Base-by-base conservation (phyloP, 306 rosid species). In the Glycyrrhiza uralensis region DNA sequence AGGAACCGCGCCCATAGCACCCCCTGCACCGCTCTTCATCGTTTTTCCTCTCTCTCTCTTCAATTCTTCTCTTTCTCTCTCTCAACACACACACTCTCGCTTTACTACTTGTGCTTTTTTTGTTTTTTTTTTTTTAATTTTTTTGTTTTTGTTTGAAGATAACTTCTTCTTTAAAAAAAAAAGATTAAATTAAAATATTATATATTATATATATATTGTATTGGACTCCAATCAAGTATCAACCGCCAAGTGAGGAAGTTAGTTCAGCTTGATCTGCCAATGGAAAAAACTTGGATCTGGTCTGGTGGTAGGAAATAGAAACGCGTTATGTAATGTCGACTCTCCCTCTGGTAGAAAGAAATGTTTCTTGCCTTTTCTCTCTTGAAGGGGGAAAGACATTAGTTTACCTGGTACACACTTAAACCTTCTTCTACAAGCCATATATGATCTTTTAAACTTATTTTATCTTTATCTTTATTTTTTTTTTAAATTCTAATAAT, bases 21-120 rank as follows among this genome's bases (percentile, higher is more conserved):
- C 81, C 14, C 42, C 87, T 6, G 45, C 80, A 69, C 80, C 87
- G 82, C 84, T 77, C 90, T 90, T 88, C 89, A 85, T 81, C 71
- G n/a, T 39, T 29, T n/a, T 19, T 19, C 36, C 24, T 54, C 61
- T n/a, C 32, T 44, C 75, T 61, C 57, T 47, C 75, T 59, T 19
- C 41, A 42, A 54, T 42, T 20, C 66, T 28, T 39, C 32, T 55
- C 57, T 46, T 12, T 59, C 20, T 57, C 30, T 66, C 29, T 57
- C 47, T 19, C 36, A n/a, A n/a, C n/a, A n/a, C n/a, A n/a, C n/a
- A n/a, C n/a, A 24, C 79, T 7, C 50, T 50, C 58, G 55, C 66
- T 77, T 61, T 41, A 7, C 66, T 71, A 26, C 55, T 35, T 42
- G 65, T 10, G 52, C 61, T 71, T 78, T 78, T 71, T 30, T 57